phyloP scores from a whole-genome alignment of 2,329 filamentous ascomycete genomes.

The Trichoderma guizhouense region DNA sequence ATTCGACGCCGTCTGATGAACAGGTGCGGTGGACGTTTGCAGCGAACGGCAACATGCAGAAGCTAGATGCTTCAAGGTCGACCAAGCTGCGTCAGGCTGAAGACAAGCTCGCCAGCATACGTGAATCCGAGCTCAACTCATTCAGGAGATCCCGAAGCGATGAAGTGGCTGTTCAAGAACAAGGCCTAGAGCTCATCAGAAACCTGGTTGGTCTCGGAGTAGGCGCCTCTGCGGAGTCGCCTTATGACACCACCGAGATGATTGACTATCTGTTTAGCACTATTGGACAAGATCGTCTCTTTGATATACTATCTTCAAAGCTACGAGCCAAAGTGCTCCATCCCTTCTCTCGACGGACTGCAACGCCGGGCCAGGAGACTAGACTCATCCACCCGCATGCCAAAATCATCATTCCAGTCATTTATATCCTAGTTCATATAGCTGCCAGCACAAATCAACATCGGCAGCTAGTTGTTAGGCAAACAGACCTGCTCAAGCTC shows the following conservation, averaged over 20 bases:
- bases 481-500: constrained; percentile 70
- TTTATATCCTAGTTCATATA: constrained; percentile 83
- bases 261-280: constrained; percentile 78
- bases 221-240: constrained; percentile 48
- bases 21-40: constrained; percentile 37
- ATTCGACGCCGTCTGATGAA: constrained; percentile 51
- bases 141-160: constrained; percentile 68
- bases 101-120: constrained; percentile 47
- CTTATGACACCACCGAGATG: constrained; percentile 62
- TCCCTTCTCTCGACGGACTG: constrained; percentile 46
- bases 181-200: constrained; percentile 82
- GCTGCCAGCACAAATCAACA: constrained; percentile 78
- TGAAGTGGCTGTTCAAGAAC: constrained; percentile 83
- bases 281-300: constrained; percentile 73
- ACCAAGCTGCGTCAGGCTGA: constrained; percentile 49
- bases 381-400: constrained; percentile 55
- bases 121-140: constrained; percentile 66
- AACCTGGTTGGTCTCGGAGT: constrained; percentile 70
- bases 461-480: constrained; percentile 71
- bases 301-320: constrained; percentile 77
- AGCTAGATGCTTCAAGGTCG: constrained; percentile 37
- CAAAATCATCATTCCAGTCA: constrained; percentile 73
- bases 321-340: constrained; percentile 60
- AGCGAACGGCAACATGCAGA: constrained; percentile 30
- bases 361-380: constrained; percentile 37